Evolutionary conservation across 495 filamentous ascomycete species (phyloP), one percentile per base, ranked within the genome.

Genomic region (Talaromyces borbonicus): DNA sequence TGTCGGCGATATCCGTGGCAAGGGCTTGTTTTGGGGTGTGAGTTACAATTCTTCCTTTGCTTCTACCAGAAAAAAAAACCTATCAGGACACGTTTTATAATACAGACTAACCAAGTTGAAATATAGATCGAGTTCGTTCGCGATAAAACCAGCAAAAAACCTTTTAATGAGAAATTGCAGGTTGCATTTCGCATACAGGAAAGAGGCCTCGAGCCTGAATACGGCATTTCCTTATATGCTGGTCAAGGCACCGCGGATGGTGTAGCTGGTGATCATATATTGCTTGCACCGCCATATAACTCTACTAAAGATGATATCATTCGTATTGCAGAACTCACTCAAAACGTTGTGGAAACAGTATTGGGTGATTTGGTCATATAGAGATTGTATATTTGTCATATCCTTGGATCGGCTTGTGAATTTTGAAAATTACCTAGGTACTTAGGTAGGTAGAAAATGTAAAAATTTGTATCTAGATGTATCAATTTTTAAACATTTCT

Each of bases 211-310:
- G 50, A 57, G 0, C 48, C 66, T 0, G 61, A 74, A 9, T 75
- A 80, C 49, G 71, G 69, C 15, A 74, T 94, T 49, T 77, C 72
- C 0, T 53, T 93, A 14, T 93, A 92, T 57, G 80, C 80, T 16
- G 79, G 80, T 4, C 57, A 68, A 2, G 87, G 86, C 4, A 80
- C 80, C 0, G 76, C 70, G 1, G 83, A 87, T 55, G 84, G 85
- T 0, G 56, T 72, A 23, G 60, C 53, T 2, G 87, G 86, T 1
- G 89, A 95, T 54, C 83, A 89, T 64, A 61, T 90, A 11, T 65
- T 93, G 25, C 52, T 95, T 45, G 74, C 83, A 16, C 88, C 89
- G 3, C 72, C 87, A 1, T 93, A 83, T 60, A 89, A 75, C 47
- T 67, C 84, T 35, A 76, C 73, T 0, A 59, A 57, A 25, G 72